Base-by-base conservation (phyloP, 2,329 filamentous ascomycete species). In the Phaeosphaeriaceae sp. region DNA sequence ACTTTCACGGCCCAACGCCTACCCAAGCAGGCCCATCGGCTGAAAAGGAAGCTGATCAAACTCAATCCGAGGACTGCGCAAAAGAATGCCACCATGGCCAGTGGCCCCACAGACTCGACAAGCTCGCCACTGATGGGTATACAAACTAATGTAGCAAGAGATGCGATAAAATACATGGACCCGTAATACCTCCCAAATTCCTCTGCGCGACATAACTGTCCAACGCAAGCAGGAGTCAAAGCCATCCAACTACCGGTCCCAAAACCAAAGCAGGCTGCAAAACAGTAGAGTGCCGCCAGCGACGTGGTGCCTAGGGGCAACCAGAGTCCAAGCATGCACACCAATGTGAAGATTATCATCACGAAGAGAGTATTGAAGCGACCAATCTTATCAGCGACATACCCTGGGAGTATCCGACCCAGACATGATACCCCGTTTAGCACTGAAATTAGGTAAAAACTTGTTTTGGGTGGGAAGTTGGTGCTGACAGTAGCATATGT, bases 131-230 rank as follows among this genome's bases (percentile, higher is more conserved):
- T 68, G 21, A 71, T 70, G 0, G 70, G 70, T 15, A 73, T 67
- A 33, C 70, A 72, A 2, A 72, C 61, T 3, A 73, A 52, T 4
- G 68, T 68, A 4, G 70, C 67, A n/a, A 73, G 49, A 47, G 64
- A 67, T 3, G 68, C 69, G 6, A 73, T 57, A 48, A 72, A 72
- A 43, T 72, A 73, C 61, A 72, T 64, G 1, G 81, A 81, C 0
- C 82, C 82, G 58, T 84, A 77, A 9, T 81, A 74, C 15, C 77
- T 74, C 8, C 79, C 79, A 58, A 78, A 78, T 32, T 80, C 76
- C 32, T 79, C 63, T 6, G 73, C 74, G 26, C 74, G 64, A 49
- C 78, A 80, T 6, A 81, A 66, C 54, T 80, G 77, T 2, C 76
- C 76, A 3, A 81, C 66, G 43, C 77, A 81, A 16, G 77, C 76